Conservation (phyloP, 805 yeast species). For the Suhomyces emberorum region DNA sequence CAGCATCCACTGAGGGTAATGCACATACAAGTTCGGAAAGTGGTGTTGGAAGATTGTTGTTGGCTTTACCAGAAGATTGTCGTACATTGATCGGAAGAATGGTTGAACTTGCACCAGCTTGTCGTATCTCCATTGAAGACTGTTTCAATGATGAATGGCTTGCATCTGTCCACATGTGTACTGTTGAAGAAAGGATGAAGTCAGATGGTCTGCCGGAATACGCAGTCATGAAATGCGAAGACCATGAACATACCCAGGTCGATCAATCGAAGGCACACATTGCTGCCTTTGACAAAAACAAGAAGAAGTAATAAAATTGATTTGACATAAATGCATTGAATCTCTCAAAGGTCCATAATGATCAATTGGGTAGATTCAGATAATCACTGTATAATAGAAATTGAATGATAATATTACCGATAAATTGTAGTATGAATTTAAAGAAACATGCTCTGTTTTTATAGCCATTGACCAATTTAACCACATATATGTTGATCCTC, state of each 20-base stretch:
- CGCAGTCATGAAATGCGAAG: conserved; percentile 43
- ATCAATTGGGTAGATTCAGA: too few relatives aligned
- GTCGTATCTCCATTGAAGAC: conserved; percentile 78
- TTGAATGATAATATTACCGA: too few relatives aligned
- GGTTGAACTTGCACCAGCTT: conserved; percentile 85
- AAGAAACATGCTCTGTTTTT: too few relatives aligned
- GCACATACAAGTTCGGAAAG: conserved; percentile 62
- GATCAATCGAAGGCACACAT: conserved; percentile 95
- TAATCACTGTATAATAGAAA: too few relatives aligned
- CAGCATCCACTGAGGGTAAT: conserved; percentile 22
- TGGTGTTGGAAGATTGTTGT: conserved; percentile 69
- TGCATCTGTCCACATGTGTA: conserved; percentile 63
- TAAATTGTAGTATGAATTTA: too few relatives aligned
- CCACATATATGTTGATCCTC: too few relatives aligned
- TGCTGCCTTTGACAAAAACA: conserved; percentile 86
- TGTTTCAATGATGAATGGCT: conserved; percentile 74
- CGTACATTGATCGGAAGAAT: conserved; percentile 66
- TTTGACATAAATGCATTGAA: too few relatives aligned
- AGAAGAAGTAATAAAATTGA: conserved; percentile 53
- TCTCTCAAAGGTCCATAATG: too few relatives aligned
- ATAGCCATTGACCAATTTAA: too few relatives aligned
- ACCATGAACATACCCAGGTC: conserved; percentile 83
- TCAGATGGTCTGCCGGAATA: conserved; percentile 35
- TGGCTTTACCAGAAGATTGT: conserved; percentile 68
- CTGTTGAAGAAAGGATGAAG: conserved; percentile 45